These are phyloP conservation scores for Apophysomyces variabilis DNA, from an alignment of 371 early-diverging fungal species.

Conservation along the genomic window DNA sequence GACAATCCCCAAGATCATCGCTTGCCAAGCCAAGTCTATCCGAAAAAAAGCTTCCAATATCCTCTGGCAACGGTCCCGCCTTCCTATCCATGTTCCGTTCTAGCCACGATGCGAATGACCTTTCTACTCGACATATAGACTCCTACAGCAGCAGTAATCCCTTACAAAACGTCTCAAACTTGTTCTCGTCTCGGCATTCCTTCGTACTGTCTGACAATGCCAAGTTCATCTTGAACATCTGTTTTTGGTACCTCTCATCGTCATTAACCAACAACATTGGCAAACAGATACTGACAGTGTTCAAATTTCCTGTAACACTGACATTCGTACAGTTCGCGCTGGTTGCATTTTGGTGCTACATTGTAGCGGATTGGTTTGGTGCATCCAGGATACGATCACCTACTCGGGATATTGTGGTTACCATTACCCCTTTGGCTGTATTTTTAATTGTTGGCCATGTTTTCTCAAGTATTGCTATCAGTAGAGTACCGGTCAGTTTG, in stretches of 20 bases:
- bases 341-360: constrained; percentile 64
- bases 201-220: constrained; percentile 37
- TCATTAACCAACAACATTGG: constrained; percentile 82
- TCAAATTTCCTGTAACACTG: constrained; percentile 78
- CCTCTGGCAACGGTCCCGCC: background rate
- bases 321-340: constrained; percentile 80
- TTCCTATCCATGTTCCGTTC: constrained; percentile 6
- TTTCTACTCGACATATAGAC: constrained; percentile 37
- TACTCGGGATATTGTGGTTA: constrained; percentile 56
- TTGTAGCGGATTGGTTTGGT: constrained; percentile 43
- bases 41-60: background rate
- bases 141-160: constrained; percentile 9
- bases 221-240: constrained; percentile 59
- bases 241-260: constrained; percentile 79
- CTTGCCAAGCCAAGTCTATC: background rate
- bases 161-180: constrained; percentile 21
- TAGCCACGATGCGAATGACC: constrained; percentile 18
- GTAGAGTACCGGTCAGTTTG: constrained; percentile 79
- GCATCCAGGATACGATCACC: constrained; percentile 59
- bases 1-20: constrained; percentile 8
- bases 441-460: constrained; percentile 89
- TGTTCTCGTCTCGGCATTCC: constrained; percentile 16
- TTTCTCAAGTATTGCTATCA: constrained; percentile 76
- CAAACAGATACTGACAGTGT: constrained; percentile 75
- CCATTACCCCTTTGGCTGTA: constrained; percentile 70